Percentiles rank a stretch among this genome's conserved stretches.
Conservation (phyloP, 2,329 filamentous ascomycete genomes). For the Xylariaceae sp. region DNA sequence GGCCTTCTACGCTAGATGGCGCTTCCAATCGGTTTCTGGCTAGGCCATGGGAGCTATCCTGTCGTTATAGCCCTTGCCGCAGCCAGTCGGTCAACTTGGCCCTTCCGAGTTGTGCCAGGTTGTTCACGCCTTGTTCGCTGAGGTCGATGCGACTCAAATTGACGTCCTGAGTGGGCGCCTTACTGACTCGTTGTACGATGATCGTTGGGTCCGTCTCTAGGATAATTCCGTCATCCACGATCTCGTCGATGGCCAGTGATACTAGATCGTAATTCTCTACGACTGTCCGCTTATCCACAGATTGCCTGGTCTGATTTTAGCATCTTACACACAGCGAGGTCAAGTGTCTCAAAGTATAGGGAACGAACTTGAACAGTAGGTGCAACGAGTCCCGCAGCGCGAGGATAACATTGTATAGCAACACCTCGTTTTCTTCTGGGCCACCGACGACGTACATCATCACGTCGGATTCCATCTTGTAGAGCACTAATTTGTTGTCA, state of each 20-base stretch:
- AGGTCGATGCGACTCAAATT: conserved; percentile 92
- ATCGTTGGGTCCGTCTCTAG: conserved; percentile 95
- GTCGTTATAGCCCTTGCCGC: conserved; percentile 66
- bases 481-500: conserved; percentile 92
- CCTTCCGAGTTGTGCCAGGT: conserved; percentile 90
- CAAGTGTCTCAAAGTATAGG: neutral
- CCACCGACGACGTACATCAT: conserved; percentile 93
- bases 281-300: conserved; percentile 94
- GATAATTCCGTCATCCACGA: conserved; percentile 91
- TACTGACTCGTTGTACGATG: conserved; percentile 86
- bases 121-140: conserved; percentile 91
- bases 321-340: neutral
- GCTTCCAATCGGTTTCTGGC: conserved; percentile 14
- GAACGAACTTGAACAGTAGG: conserved; percentile 79
- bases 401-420: conserved; percentile 91
- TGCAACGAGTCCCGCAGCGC: conserved; percentile 87
- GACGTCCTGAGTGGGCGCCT: conserved; percentile 84
- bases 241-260: conserved; percentile 90
- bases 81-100: conserved; percentile 86
- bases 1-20: conserved; percentile 24
- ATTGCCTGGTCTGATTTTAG: conserved; percentile 59
- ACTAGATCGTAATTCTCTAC: conserved; percentile 98
- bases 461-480: conserved; percentile 96
- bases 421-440: conserved; percentile 91
- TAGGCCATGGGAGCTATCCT: conserved; percentile 24